Conservation (phyloP, 768 basidiomycete genomes). For the Polyporus arcularius region DNA sequence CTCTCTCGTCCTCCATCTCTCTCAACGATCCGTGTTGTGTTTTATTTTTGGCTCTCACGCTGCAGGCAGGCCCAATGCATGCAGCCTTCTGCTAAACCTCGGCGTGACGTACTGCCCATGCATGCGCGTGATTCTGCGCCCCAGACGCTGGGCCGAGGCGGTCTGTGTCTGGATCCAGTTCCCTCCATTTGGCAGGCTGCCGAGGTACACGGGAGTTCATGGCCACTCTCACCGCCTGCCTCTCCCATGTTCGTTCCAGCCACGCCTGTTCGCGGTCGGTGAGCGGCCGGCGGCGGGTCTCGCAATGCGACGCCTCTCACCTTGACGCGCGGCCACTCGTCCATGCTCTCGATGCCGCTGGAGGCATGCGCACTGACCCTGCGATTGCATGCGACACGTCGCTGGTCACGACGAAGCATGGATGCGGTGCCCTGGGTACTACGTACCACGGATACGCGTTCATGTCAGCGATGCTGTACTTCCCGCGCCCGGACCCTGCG, state of each 20-base stretch:
- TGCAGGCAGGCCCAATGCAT: too few relatives aligned
- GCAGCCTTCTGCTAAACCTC: too few relatives aligned
- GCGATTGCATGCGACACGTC: neutral
- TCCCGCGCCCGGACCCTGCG: slow-evolving; percentile 70
- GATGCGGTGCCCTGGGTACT: neutral
- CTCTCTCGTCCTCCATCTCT: too few relatives aligned
- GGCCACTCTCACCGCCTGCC: slow-evolving; percentile 20
- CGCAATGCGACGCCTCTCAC: slow-evolving; percentile 28
- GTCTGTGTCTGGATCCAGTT: too few relatives aligned
- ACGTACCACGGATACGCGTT: slow-evolving; percentile 61
- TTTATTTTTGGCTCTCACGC: too few relatives aligned
- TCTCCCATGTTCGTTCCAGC: slow-evolving; percentile 12
- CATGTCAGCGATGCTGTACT: slow-evolving; percentile 70
- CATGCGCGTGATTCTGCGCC: too few relatives aligned
- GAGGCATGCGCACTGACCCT: slow-evolving; percentile 45
- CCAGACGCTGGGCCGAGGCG: too few relatives aligned
- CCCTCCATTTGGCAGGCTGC: too few relatives aligned
- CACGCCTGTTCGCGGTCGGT: slow-evolving; percentile 10
- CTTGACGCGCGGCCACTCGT: slow-evolving; percentile 66
- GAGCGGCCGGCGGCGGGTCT: neutral
- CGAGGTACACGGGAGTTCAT: neutral
- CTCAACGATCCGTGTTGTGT: too few relatives aligned
- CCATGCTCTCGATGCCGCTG: slow-evolving; percentile 55
- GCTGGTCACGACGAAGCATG: neutral
- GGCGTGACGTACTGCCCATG: too few relatives aligned